phyloP scores from a whole-genome alignment of 371 early-diverging fungal species.

The Mucor saturninus region DNA sequence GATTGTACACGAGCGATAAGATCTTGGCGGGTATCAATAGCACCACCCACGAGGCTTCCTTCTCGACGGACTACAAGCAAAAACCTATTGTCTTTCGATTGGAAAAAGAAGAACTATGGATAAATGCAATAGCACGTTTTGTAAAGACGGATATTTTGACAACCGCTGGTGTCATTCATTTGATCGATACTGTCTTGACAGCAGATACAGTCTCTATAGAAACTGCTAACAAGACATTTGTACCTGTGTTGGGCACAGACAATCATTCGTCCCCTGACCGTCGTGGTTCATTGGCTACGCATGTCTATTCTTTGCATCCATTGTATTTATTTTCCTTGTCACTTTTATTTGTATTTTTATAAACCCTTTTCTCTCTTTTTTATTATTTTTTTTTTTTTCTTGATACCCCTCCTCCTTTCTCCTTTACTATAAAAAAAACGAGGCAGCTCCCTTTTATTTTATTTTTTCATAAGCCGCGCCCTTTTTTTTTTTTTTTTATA shows the following conservation, averaged over 20 bases:
- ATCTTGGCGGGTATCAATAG: not conserved
- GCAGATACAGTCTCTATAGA: constrained; percentile 3
- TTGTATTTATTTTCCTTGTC: not conserved
- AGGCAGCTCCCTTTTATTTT: not conserved
- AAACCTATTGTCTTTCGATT: not conserved
- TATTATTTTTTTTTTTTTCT: not conserved
- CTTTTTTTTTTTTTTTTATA: too few relatives aligned
- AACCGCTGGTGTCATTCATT: constrained; percentile 26
- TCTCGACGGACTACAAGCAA: constrained; percentile 2
- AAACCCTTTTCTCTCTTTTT: not conserved
- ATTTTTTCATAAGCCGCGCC: not conserved
- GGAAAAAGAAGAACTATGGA: not conserved
- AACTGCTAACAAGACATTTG: not conserved
- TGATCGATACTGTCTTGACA: constrained; percentile 24
- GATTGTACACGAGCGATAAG: constrained; percentile 4
- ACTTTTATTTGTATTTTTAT: too few relatives aligned
- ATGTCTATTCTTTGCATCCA: too few relatives aligned
- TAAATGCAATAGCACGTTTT: constrained; percentile 11
- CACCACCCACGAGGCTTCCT: too few relatives aligned
- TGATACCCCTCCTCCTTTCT: not conserved
- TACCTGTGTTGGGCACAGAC: not conserved
- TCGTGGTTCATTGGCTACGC: too few relatives aligned
- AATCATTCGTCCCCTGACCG: not conserved
- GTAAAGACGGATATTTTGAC: constrained; percentile 28
- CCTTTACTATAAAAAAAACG: not conserved